Base-by-base conservation (phyloP, 108 stramenopile species). In the Mayamaea pseudoterrestris region DNA sequence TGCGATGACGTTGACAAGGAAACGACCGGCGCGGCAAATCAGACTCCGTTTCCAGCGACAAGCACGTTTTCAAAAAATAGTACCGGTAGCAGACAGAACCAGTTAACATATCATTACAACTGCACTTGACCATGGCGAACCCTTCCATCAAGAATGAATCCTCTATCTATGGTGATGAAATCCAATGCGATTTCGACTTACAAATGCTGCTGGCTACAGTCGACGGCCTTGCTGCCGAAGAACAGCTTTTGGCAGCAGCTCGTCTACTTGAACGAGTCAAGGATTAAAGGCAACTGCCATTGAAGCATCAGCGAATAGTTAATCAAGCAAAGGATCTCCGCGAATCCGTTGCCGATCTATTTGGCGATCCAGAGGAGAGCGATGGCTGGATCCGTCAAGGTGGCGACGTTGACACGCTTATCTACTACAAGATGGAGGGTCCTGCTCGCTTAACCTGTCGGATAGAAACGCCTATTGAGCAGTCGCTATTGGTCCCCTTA, bases 371-470 rank as follows among this genome's bases (percentile, higher is more conserved):
- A 3, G n/a, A n/a, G n/a, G n/a, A n/a, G n/a, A n/a, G 51, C 27
- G n/a, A n/a, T n/a, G n/a, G n/a, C n/a, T 83, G 81, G 76, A 67
- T 45, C 16, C 76, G 73, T 40, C 69, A 71, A 28, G 74, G 78
- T 0, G 22, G 76, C 0, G 14, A 34, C 7, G 47, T 53, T 55
- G 61, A 76, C 48, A 74, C 71, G 16, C 41, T 63, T n/a, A 76
- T 85, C 3, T 73, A 84, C 58, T 78, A 75, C 65, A 80, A 80
- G 55, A 8, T 85, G 12, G 59, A 66, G 28, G 31, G 47, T 18
- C 35, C 58, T 23, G 57, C 58, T 13, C 30, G 44, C 27, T 35
- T 84, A 25, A 71, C 64, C 11, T 74, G 70, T 41, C 53, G 78
- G 2, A 69, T 85, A 18, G 77, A 81, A 66, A 78, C 78, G 13